Percentiles rank a stretch among this genome's conserved stretches.
Evolutionary conservation across 2,329 filamentous ascomycete species (phyloP).

Genomic region (Colletotrichum ledebouriae): DNA sequence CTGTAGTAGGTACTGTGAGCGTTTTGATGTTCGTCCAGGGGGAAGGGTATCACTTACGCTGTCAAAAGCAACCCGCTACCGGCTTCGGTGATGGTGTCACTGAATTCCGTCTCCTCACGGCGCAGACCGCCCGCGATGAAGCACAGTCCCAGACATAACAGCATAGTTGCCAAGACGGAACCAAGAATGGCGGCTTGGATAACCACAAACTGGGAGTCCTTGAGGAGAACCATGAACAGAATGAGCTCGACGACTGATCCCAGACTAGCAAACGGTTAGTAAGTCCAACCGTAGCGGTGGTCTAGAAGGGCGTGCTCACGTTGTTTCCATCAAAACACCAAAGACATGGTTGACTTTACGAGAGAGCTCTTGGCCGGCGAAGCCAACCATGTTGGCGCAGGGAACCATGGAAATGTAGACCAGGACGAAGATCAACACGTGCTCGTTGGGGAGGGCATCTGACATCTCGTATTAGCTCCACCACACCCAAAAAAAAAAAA

Average conservation of each 20-base stretch:
- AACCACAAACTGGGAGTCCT: slow-evolving; percentile 70
- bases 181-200: slow-evolving; percentile 88
- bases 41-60: slow-evolving; percentile 68
- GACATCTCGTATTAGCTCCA: not conserved
- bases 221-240: slow-evolving; percentile 82
- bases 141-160: slow-evolving; percentile 83
- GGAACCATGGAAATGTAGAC: slow-evolving; percentile 85
- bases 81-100: slow-evolving; percentile 82
- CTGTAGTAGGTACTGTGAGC: slow-evolving; percentile 43
- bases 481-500: too few relatives aligned
- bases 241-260: slow-evolving; percentile 86
- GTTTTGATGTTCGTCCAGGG: slow-evolving; percentile 28
- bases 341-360: slow-evolving; percentile 82
- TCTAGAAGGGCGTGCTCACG: slow-evolving; percentile 51
- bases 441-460: slow-evolving; percentile 55
- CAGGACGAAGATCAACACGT: slow-evolving; percentile 76
- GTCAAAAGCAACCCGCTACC: slow-evolving; percentile 83
- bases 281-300: slow-evolving; percentile 44
- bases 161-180: slow-evolving; percentile 84
- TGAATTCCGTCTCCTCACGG: slow-evolving; percentile 78
- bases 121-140: slow-evolving; percentile 82
- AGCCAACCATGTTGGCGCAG: slow-evolving; percentile 80
- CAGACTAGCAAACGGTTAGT: slow-evolving; percentile 54
- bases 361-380: slow-evolving; percentile 72
- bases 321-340: slow-evolving; percentile 73